These are phyloP conservation scores for Camellia oleifera DNA, from an alignment of 179 eudicot species.

Conservation along the genomic window DNA sequence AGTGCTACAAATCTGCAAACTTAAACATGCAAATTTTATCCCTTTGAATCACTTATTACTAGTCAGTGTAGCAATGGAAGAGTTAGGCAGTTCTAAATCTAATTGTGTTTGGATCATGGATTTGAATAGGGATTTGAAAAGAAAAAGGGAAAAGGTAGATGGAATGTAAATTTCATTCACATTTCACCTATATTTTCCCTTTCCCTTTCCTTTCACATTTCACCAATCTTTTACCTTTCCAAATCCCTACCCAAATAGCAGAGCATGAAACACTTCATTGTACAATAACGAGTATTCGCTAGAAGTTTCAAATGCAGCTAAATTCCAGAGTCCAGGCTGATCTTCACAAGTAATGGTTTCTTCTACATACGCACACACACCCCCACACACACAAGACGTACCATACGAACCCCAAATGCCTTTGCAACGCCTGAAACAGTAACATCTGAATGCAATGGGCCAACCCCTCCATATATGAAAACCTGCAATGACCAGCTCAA, in stretches of 20 bases:
- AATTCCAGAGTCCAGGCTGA: neutral
- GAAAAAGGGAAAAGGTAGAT: too few species aligned
- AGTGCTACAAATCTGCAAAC: neutral
- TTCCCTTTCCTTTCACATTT: too few species aligned
- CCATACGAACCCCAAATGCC: conserved; percentile 95
- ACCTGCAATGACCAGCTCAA: conserved; percentile 49
- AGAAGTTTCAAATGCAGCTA: neutral
- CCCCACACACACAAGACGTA: conserved; percentile 22
- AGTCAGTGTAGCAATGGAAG: neutral
- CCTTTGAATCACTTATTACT: neutral
- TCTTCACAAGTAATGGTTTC: neutral
- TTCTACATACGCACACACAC: neutral
- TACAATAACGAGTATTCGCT: neutral
- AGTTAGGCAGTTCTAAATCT: neutral
- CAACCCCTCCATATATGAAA: conserved; percentile 91
- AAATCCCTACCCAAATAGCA: neutral
- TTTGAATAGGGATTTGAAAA: too few species aligned
- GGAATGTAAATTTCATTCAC: too few species aligned
- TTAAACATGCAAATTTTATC: neutral
- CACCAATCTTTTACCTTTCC: too few species aligned
- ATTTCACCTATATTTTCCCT: too few species aligned
- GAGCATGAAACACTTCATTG: neutral
- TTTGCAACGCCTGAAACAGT: conserved; percentile 92
- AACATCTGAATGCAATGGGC: conserved; percentile 90
- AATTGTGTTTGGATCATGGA: neutral